Base-by-base conservation (phyloP, 2,329 filamentous ascomycete species). In the Alternaria hordeiaustralica region DNA sequence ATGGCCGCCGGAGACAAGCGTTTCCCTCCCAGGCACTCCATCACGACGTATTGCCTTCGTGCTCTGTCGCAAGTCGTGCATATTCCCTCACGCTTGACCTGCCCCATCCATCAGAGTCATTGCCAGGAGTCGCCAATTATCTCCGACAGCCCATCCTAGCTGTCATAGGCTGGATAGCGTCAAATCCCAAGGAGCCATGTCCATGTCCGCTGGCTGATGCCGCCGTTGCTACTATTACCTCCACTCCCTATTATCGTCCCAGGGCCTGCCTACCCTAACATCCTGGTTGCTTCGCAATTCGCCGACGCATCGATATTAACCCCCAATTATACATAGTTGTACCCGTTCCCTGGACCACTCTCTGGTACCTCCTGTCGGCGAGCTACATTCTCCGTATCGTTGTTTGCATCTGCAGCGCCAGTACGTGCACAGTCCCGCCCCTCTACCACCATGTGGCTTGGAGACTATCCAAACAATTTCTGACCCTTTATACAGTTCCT, bases 121-220 rank as follows among this genome's bases (percentile, higher is more conserved):
- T 59, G 46, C 65, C 58, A 70, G 61, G 59, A 61, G 60, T 65
- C 67, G 60, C 66, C 68, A 55, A 64, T 65, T 53, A 55, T 59
- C 73, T 75, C 71, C 71, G 67, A 73, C 64, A 55, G 56, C 47
- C 67, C 64, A 69, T 66, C 60, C 67, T 56, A 64, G 54, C 55
- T 54, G 60, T 54, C 49, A 56, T 56, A 54, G 59, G 64, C 66
- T 58, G 70, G 59, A 68, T 74, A 75, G 71, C 69, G 69, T 69
- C 53, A 53, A 64, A 64, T 58, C 64, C 63, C 61, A 61, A 65
- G 55, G 58, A 68, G 53, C 60, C 69, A 71, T 71, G 70, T 67
- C 65, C 62, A 74, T 74, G 75, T 71, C 65, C 68, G 70, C 61
- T 69, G 57, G 50, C 71, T 75, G 70, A 74, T 76, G 67, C 71